Evolutionary conservation across 768 basidiomycete species (phyloP), one percentile per base, ranked within the genome.

Genomic region (Amyloporia xantha): DNA sequence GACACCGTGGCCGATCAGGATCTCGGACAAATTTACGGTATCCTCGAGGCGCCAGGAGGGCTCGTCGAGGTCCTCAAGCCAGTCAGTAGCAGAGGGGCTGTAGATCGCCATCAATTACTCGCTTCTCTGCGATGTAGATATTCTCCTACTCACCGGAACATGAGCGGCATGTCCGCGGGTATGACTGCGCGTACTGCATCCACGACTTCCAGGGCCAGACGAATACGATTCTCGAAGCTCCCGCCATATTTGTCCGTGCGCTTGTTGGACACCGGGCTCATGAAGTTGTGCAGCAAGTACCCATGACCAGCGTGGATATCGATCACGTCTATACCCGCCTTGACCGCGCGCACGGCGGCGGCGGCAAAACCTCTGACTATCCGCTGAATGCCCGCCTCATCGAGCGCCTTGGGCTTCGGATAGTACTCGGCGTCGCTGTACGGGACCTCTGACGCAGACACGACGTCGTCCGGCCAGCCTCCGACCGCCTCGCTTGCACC

Each of bases 11-110:
- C 76, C 72, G 19, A 69, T 70, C 15, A 91, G 72, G 50, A 81
- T 72, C 13, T 68, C 65, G 1, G 80, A 77, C 21, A 90, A 67
- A 13, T 72, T 54, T 9, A 81, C 73, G 50, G 82, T 85, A 59
- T 90, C 87, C 59, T 84, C 79, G 1, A 76, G 52, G 11, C 74
- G 72, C 87, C 89, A 87, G 4, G 77, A 77, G 15, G 75, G 73
- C 52, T 83, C 77, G 50, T 83, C 65, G 4, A 70, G 68, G 44
- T 76, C 71, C 54, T 82, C 79, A 5, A 86, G 66, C 82, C 86
- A 86, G 49, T 91, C 90, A 0, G 79, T 82, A 1, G 79, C 90
- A 35, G 81, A 84, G 12, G 90, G 63, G 26, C 81, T 79, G 43
- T 24, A 48, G n/a, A 2, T 20, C 17, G 25, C 23, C 10, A 27